Evolutionary conservation across 495 filamentous ascomycete species (phyloP).

Genomic region (Penicillium egyptiacum): DNA sequence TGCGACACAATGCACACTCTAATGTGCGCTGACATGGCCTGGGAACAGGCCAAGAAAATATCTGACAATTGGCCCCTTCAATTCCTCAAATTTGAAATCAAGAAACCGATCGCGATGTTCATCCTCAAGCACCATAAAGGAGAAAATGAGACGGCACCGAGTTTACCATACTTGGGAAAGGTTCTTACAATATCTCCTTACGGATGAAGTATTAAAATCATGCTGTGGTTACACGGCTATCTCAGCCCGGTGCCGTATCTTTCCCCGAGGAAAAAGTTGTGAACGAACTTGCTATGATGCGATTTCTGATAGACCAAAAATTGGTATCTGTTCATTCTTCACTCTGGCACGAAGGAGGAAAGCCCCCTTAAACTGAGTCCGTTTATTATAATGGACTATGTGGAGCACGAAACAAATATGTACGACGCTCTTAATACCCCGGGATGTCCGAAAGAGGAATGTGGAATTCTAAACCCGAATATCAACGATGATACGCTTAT

Average conservation of each 20-base stretch:
- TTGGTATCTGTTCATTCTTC: conserved; percentile 38
- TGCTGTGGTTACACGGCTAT: conserved; percentile 13
- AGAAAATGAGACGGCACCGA: conserved; percentile 2
- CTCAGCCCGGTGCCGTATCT: conserved; percentile 18
- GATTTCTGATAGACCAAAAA: conserved; percentile 38
- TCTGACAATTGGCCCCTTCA: conserved; percentile 19
- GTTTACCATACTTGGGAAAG: conserved; percentile 16
- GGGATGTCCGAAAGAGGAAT: conserved; percentile 9
- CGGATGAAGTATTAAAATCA: conserved; percentile 13
- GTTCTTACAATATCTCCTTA: conserved; percentile 19
- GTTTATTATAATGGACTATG: conserved; percentile 42
- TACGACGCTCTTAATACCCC: conserved; percentile 31
- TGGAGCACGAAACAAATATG: conserved; percentile 34
- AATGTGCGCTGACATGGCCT: conserved; percentile 17
- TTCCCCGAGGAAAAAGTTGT: conserved; percentile 37
- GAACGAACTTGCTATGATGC: conserved; percentile 45
- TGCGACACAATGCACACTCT: not conserved
- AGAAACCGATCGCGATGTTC: conserved; percentile 15
- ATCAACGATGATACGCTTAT: conserved; percentile 29
- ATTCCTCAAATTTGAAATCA: conserved; percentile 11
- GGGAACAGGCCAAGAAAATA: conserved; percentile 15
- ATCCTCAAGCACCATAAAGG: conserved; percentile 14
- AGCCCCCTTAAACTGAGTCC: conserved; percentile 33
- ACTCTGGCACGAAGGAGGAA: conserved; percentile 32
- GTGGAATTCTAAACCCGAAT: conserved; percentile 30